Evolutionary conservation across 352 stramenopile genomes (phyloP).

Genomic region (Halophytophthora batemanensis): DNA sequence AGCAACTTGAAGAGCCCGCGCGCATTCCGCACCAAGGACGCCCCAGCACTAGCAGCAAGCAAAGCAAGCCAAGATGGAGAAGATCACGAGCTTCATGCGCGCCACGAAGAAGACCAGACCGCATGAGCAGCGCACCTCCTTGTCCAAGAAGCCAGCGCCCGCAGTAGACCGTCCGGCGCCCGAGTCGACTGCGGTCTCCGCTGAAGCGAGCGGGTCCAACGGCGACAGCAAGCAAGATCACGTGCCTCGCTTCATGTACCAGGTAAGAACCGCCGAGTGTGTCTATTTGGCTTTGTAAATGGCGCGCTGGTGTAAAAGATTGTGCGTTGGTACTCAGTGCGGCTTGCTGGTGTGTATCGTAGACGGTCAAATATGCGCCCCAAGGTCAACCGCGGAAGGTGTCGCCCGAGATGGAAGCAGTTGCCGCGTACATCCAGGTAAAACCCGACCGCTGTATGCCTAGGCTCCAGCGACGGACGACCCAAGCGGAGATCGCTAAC

Average conservation of each 20-base stretch:
- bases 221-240: conserved; percentile 30
- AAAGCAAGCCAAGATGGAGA: conserved; percentile 34
- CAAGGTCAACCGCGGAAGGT: conserved; percentile 32
- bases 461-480: neutral
- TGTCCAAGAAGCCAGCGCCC: conserved; percentile 7
- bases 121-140: conserved; percentile 23
- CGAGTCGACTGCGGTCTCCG: conserved; percentile 5
- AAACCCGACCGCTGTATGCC: neutral
- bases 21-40: too few relatives aligned
- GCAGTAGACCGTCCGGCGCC: neutral
- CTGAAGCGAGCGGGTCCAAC: conserved; percentile 1
- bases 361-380: conserved; percentile 57
- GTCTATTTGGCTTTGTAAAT: neutral
- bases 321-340: conserved; percentile 1
- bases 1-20: too few relatives aligned
- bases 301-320: neutral
- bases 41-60: too few relatives aligned
- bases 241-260: conserved; percentile 60
- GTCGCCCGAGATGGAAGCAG: conserved; percentile 26
- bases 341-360: too few relatives aligned
- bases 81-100: conserved; percentile 71
- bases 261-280: conserved; percentile 11
- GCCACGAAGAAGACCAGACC: conserved; percentile 54
- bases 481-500: neutral
- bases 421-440: conserved; percentile 56